phyloP scores from a whole-genome alignment of 169 alveolate species.

The Eimeria necatrix region DNA sequence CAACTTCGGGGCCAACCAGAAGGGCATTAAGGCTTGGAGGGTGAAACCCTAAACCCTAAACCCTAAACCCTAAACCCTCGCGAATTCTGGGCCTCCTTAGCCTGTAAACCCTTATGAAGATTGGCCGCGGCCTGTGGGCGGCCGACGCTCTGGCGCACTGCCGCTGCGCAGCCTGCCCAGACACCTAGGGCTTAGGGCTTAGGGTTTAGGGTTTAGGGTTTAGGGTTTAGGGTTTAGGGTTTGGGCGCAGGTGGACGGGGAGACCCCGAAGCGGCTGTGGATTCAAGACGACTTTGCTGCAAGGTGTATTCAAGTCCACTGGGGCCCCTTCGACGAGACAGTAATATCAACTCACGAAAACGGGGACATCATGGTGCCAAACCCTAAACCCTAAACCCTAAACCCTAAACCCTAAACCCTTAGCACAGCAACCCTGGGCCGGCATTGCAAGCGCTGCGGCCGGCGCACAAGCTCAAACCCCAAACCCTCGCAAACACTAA shows the following conservation, averaged over 20 bases:
- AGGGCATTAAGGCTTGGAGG: conserved; percentile 89
- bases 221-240: neutral
- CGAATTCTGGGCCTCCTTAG: too few species aligned
- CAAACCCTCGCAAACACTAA: neutral
- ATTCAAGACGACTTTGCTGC: conserved; percentile 82
- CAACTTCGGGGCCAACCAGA: conserved; percentile 87
- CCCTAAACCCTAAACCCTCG: neutral
- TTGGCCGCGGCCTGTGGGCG: too few species aligned
- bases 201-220: too few species aligned
- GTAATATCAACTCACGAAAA: conserved; percentile 93
- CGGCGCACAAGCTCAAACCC: too few species aligned
- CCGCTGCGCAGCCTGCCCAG: neutral
- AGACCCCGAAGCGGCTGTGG: conserved; percentile 65
- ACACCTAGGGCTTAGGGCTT: too few species aligned
- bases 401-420: neutral
- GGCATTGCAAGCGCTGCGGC: too few species aligned
- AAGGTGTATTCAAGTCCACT: conserved; percentile 88
- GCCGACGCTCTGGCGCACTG: too few species aligned
- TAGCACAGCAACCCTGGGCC: too few species aligned
- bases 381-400: neutral
- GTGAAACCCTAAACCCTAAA: conserved; percentile 54
- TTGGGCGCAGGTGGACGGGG: conserved; percentile 72
- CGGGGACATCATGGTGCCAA: conserved; percentile 88
- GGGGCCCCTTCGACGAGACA: conserved; percentile 94
- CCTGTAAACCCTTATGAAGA: neutral